These are phyloP conservation scores for Typha latifolia DNA, from an alignment of 176 grass and related monocot species.

Conservation along the genomic window DNA sequence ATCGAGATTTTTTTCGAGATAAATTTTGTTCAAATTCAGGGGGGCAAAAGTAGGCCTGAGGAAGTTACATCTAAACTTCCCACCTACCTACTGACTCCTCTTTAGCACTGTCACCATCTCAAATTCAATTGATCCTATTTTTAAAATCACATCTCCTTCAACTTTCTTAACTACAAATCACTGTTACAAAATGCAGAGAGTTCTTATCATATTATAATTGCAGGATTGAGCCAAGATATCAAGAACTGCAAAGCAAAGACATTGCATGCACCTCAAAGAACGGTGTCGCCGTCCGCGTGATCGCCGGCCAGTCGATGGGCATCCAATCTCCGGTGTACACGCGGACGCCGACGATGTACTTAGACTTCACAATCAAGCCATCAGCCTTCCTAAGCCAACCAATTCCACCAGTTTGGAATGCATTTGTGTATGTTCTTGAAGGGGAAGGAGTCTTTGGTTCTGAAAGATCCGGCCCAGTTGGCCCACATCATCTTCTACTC, in stretches of 20 bases:
- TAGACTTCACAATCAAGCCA: conserved; percentile 78
- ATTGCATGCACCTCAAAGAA: conserved; percentile 40
- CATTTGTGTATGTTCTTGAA: conserved; percentile 80
- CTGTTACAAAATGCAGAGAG: not conserved
- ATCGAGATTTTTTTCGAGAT: too few species aligned
- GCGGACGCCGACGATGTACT: conserved; percentile 82
- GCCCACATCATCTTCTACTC: conserved; percentile 57
- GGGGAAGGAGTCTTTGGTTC: conserved; percentile 63
- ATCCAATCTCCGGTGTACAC: conserved; percentile 57
- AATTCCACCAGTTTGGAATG: conserved; percentile 48
- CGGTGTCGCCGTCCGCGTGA: conserved; percentile 74
- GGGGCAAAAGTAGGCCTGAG: too few species aligned
- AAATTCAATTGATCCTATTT: too few species aligned
- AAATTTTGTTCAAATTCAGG: too few species aligned
- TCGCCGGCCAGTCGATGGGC: conserved; percentile 78
- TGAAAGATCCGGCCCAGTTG: conserved; percentile 32
- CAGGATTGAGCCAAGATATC: conserved; percentile 89
- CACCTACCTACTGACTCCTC: too few species aligned
- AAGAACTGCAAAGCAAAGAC: conserved; percentile 88
- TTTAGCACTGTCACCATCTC: too few species aligned
- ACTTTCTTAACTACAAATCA: too few species aligned
- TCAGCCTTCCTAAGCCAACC: conserved; percentile 46
- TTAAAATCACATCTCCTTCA: too few species aligned
- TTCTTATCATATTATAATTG: not conserved
- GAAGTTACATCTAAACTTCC: too few species aligned